Conservation (phyloP, 192 early-diverging fungal genomes). For the Coemansia sp. region DNA sequence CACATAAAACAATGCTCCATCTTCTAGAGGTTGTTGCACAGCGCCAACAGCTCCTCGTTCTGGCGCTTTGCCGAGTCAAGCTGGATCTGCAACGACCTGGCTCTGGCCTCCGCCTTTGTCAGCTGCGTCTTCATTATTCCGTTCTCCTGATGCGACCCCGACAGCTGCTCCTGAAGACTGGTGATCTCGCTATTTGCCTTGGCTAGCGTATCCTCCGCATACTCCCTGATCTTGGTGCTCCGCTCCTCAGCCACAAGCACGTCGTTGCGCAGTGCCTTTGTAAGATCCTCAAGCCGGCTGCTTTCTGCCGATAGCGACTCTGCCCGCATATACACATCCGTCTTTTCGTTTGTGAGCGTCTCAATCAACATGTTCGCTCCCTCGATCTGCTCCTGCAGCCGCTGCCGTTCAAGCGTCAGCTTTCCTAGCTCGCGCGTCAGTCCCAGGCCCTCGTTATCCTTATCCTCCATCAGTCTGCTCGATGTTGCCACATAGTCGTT, state of each 20-base stretch:
- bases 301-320: slow-evolving; percentile 22
- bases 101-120: slow-evolving; percentile 25
- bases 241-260: slow-evolving; percentile 41
- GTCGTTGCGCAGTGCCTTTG: slow-evolving; percentile 24
- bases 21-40: slow-evolving; percentile 22
- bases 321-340: slow-evolving; percentile 17
- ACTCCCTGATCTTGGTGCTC: slow-evolving; percentile 27
- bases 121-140: slow-evolving; percentile 15
- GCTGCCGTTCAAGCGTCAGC: slow-evolving; percentile 32
- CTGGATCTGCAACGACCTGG: slow-evolving; percentile 38
- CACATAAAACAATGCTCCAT: not conserved
- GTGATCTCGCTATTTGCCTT: slow-evolving; percentile 32
- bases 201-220: slow-evolving; percentile 30
- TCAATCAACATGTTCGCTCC: slow-evolving; percentile 16
- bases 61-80: slow-evolving; percentile 43
- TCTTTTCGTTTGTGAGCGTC: slow-evolving; percentile 18
- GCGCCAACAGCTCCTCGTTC: slow-evolving; percentile 42
- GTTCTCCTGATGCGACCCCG: slow-evolving; percentile 17
- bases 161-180: slow-evolving; percentile 21
- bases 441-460: slow-evolving; percentile 24
- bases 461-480: slow-evolving; percentile 28
- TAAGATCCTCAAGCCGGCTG: slow-evolving; percentile 23
- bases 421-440: slow-evolving; percentile 34
- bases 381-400: slow-evolving; percentile 29
- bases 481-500: slow-evolving; percentile 38